A percentile compares a stretch with the other conserved stretches of the same genome.
phyloP scores from a whole-genome alignment of 352 stramenopile genomes.

The Phytophthora vignae region DNA sequence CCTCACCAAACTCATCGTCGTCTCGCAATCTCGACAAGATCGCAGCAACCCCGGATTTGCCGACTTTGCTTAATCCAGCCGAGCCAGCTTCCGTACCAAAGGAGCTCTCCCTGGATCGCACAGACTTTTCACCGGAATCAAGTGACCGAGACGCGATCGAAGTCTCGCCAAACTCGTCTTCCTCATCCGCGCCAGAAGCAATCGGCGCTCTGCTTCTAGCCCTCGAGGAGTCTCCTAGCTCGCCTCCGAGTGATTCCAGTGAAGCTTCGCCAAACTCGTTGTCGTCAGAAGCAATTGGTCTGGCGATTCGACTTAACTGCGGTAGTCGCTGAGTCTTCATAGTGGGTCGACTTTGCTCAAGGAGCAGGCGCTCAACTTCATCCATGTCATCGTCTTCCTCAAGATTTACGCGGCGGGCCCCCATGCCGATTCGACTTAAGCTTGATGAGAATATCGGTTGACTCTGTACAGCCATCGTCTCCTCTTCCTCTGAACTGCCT shows the following conservation, averaged over 20 bases:
- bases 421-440: slow-evolving; percentile 23
- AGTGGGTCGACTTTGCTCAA: slow-evolving; percentile 26
- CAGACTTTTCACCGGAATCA: not conserved
- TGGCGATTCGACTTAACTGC: not conserved
- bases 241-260: slow-evolving; percentile 3
- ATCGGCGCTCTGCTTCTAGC: not conserved
- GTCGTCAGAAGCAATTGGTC: slow-evolving; percentile 7
- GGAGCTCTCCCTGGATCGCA: not conserved
- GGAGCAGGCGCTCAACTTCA: slow-evolving; percentile 33
- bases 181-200: not conserved
- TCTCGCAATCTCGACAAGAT: not conserved
- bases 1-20: not conserved
- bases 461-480: slow-evolving; percentile 21
- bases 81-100: not conserved
- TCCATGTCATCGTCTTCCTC: slow-evolving; percentile 47
- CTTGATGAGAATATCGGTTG: slow-evolving; percentile 5
- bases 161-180: not conserved
- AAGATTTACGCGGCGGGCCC: slow-evolving; percentile 13
- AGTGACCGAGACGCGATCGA: not conserved
- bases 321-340: slow-evolving; percentile 3
- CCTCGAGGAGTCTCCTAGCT: slow-evolving; percentile 5
- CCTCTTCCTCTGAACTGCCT: slow-evolving; percentile 33
- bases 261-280: slow-evolving; percentile 21
- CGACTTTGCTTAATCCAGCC: not conserved
- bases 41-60: not conserved